phyloP scores from a whole-genome alignment of 495 filamentous ascomycete genomes.

The Daldinia bambusicola region DNA sequence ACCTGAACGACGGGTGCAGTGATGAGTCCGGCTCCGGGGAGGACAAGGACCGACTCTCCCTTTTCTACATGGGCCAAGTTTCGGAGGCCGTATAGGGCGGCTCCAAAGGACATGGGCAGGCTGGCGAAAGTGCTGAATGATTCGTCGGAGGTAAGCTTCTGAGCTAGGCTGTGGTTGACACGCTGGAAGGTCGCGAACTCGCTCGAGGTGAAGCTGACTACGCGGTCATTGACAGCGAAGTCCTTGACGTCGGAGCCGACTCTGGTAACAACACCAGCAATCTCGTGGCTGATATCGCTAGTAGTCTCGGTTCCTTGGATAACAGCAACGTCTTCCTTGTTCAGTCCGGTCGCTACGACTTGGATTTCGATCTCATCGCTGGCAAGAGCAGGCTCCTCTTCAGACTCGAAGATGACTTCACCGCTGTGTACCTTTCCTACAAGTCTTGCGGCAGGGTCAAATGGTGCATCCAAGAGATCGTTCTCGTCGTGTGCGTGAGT shows the following conservation, averaged over 20 bases:
- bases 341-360: constrained; percentile 37
- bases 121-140: neutral
- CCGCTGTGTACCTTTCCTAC: constrained; percentile 19
- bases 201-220: constrained; percentile 34
- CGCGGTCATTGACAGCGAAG: constrained; percentile 20
- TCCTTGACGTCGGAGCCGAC: constrained; percentile 26
- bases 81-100: constrained; percentile 33
- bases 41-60: constrained; percentile 31
- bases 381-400: neutral
- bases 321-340: constrained; percentile 38
- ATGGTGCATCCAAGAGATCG: neutral
- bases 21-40: constrained; percentile 43
- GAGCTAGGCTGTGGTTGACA: neutral
- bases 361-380: constrained; percentile 37
- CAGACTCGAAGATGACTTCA: constrained; percentile 20
- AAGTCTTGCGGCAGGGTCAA: neutral
- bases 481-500: constrained; percentile 23
- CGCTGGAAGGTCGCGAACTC: constrained; percentile 38
- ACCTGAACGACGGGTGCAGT: constrained; percentile 56
- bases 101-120: constrained; percentile 15
- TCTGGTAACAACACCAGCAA: constrained; percentile 32
- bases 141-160: constrained; percentile 7
- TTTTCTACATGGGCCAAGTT: constrained; percentile 27
- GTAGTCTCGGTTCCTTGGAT: constrained; percentile 39
- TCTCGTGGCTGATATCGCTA: constrained; percentile 42